These are phyloP conservation scores for Strobilomyces confusus DNA, from an alignment of 768 basidiomycete genomes.

Conservation along the genomic window DNA sequence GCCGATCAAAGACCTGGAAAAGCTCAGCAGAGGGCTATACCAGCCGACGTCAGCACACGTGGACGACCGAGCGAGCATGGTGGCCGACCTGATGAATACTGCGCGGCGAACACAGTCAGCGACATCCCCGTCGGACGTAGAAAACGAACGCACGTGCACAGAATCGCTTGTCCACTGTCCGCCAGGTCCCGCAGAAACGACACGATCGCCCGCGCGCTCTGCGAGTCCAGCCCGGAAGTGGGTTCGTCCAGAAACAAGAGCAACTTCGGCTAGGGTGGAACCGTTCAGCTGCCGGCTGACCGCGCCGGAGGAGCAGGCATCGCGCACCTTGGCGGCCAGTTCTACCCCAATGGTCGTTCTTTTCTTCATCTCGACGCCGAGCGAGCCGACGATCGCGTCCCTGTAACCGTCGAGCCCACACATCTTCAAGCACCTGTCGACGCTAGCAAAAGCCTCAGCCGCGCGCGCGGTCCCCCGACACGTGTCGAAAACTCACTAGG, in stretches of 20 bases:
- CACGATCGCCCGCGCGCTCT: constrained; percentile 82
- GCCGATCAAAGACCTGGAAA: constrained; percentile 53
- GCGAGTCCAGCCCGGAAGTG: constrained; percentile 83
- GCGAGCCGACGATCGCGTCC: constrained; percentile 64
- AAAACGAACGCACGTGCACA: constrained; percentile 68
- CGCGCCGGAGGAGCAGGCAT: no score
- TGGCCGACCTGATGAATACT: constrained; percentile 41
- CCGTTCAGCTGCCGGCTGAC: not conserved
- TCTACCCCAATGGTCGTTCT: constrained; percentile 86
- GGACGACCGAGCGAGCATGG: no score
- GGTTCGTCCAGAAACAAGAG: constrained; percentile 88
- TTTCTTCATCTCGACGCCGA: constrained; percentile 72
- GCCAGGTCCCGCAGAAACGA: constrained; percentile 73
- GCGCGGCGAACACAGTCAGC: not conserved
- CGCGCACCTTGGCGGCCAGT: constrained; percentile 64
- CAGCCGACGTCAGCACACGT: constrained; percentile 8
- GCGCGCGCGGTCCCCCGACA: not conserved
- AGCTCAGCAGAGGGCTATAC: constrained; percentile 72
- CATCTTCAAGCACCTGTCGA: constrained; percentile 56
- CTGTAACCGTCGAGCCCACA: constrained; percentile 60
- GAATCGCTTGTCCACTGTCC: constrained; percentile 78
- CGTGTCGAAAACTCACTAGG: constrained; percentile 49
- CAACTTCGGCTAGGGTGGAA: constrained; percentile 53
- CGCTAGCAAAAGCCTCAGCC: constrained; percentile 31
- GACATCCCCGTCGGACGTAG: not conserved